Percentiles rank a stretch among this genome's conserved stretches.
These are phyloP conservation scores for Amanita muscaria DNA, from an alignment of 768 basidiomycete genomes.

Conservation along the genomic window DNA sequence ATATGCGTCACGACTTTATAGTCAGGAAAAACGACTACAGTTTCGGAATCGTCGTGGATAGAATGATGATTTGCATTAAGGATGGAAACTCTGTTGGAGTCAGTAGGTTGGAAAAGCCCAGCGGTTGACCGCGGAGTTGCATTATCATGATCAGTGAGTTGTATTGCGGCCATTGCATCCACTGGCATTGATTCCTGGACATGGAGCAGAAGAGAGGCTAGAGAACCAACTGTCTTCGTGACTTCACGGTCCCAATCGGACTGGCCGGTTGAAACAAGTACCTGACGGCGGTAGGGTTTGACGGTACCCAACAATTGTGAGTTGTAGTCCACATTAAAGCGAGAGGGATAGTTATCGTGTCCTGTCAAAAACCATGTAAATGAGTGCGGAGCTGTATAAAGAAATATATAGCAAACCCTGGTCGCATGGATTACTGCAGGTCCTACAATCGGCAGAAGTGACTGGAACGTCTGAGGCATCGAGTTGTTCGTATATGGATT, in stretches of 20 bases:
- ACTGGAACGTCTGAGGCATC: constrained; percentile 54
- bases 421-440: constrained; percentile 73
- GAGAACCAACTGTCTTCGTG: constrained; percentile 56
- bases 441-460: constrained; percentile 57
- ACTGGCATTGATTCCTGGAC: constrained; percentile 24
- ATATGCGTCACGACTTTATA: constrained; percentile 78
- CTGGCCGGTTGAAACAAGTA: constrained; percentile 86
- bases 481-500: constrained; percentile 41
- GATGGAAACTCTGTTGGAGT: constrained; percentile 53
- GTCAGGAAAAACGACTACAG: constrained; percentile 88
- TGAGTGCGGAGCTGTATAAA: constrained; percentile 12
- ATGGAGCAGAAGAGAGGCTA: constrained; percentile 52
- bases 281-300: constrained; percentile 79
- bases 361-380: constrained; percentile 28
- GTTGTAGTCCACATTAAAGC: constrained; percentile 72
- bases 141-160: constrained; percentile 13
- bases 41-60: constrained; percentile 52
- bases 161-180: constrained; percentile 16
- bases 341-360: constrained; percentile 65
- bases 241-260: constrained; percentile 84
- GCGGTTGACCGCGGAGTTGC: constrained; percentile 26
- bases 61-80: constrained; percentile 80
- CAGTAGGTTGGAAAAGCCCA: constrained; percentile 52
- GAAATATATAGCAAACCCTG: constrained; percentile 33
- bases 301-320: constrained; percentile 79